These are phyloP conservation scores for Cicer arietinum DNA, from an alignment of 306 rosid genomes.

Conservation along the genomic window DNA sequence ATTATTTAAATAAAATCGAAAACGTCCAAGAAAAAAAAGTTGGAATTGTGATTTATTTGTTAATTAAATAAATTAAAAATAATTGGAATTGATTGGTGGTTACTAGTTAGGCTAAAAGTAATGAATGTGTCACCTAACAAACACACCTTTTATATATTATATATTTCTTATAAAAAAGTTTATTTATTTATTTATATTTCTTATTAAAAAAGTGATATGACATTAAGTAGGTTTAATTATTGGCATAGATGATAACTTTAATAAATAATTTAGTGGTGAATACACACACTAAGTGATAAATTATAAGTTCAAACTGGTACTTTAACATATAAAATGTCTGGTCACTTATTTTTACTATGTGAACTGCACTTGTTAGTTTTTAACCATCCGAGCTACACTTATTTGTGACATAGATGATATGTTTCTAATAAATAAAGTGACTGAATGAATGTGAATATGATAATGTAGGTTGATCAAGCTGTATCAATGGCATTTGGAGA, in stretches of 20 bases:
- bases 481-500: conserved; percentile 91
- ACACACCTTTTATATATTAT: background rate
- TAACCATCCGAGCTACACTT: too few species aligned
- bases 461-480: conserved; percentile 87
- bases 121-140: conserved; percentile 48
- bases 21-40: conserved; percentile 15
- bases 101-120: conserved; percentile 46
- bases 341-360: too few species aligned
- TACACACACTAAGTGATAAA: too few species aligned
- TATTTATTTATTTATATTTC: background rate
- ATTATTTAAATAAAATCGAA: background rate
- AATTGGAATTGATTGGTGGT: conserved; percentile 39
- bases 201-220: background rate
- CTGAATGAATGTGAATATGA: background rate
- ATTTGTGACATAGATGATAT: too few species aligned
- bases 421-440: background rate
- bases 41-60: background rate
- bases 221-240: conserved; percentile 48
- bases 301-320: too few species aligned
- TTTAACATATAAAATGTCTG: too few species aligned
- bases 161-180: background rate
- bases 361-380: too few species aligned
- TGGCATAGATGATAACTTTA: background rate
- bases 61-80: background rate
- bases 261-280: too few species aligned